These are phyloP conservation scores for Ophiocordyceps camponoti-saundersi DNA, from an alignment of 2,329 filamentous ascomycete genomes.

Conservation along the genomic window DNA sequence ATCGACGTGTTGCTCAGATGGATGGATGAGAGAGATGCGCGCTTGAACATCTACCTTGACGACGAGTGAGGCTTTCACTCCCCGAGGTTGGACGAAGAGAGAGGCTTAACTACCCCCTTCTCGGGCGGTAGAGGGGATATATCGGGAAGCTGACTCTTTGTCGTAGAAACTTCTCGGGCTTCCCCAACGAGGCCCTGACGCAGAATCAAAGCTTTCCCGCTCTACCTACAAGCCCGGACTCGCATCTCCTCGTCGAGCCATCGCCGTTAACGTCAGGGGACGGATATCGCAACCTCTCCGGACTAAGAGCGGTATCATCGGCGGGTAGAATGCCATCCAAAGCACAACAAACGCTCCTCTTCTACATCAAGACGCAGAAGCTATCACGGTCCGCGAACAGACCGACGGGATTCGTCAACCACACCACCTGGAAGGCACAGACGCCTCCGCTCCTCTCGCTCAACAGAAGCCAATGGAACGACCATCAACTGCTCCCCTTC, in stretches of 20 bases:
- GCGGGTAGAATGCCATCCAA: neutral
- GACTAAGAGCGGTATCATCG: neutral
- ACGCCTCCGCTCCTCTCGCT: conserved; percentile 6
- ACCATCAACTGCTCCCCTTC: conserved; percentile 7
- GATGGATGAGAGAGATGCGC: conserved; percentile 2
- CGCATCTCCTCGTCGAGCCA: neutral
- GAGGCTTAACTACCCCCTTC: too few species aligned
- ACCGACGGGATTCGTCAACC: conserved; percentile 10
- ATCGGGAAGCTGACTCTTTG: neutral
- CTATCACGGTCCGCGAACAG: conserved; percentile 7
- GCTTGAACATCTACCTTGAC: conserved; percentile 9
- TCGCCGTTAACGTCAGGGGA: neutral
- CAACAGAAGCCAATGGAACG: conserved; percentile 7
- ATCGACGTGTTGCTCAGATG: conserved; percentile 7
- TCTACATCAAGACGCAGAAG: conserved; percentile 10
- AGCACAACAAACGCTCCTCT: conserved; percentile 7
- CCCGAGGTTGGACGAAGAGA: too few species aligned
- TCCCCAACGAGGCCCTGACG: conserved; percentile 7
- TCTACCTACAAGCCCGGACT: neutral
- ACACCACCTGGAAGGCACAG: conserved; percentile 10
- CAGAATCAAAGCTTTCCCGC: conserved; percentile 6
- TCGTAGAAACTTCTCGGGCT: conserved; percentile 8
- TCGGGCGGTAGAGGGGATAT: too few species aligned
- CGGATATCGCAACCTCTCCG: conserved; percentile 3
- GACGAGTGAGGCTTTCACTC: conserved; percentile 6